These are phyloP conservation scores for Boletus fagicola DNA, from an alignment of 768 basidiomycete genomes.

Conservation along the genomic window DNA sequence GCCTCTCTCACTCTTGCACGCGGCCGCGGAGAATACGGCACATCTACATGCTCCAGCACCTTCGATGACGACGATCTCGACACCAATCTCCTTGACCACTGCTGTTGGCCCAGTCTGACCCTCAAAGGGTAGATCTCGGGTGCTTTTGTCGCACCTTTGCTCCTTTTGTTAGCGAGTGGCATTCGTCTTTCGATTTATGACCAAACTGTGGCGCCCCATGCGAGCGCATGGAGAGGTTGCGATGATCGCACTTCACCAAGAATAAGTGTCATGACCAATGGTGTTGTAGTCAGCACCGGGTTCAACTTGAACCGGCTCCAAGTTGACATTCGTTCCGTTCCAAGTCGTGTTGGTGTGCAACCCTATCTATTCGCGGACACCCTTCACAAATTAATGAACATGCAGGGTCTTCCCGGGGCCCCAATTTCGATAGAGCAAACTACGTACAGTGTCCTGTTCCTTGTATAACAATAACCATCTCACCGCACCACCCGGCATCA, in stretches of 20 bases:
- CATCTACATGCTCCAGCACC: neutral
- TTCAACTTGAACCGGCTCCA: neutral
- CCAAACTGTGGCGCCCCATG: neutral
- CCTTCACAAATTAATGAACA: neutral
- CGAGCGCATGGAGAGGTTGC: neutral
- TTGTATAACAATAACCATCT: neutral
- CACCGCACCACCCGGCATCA: neutral
- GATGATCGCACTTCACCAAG: constrained; percentile 4
- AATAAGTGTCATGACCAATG: neutral
- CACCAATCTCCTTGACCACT: neutral
- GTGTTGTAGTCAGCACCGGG: neutral
- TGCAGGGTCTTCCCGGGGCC: neutral
- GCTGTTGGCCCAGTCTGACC: neutral
- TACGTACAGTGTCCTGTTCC: neutral
- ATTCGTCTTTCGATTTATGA: neutral
- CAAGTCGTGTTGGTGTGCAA: neutral
- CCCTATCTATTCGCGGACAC: neutral
- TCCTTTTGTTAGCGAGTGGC: constrained; percentile 1
- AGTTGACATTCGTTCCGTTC: neutral
- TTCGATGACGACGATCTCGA: constrained; percentile 4
- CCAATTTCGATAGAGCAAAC: neutral
- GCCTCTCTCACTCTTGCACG: neutral
- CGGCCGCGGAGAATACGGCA: neutral
- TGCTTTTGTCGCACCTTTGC: constrained; percentile 6
- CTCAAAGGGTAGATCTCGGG: constrained; percentile 14